Evolutionary conservation across 495 filamentous ascomycete species (phyloP).

Genomic region (Tuber melanosporum): DNA sequence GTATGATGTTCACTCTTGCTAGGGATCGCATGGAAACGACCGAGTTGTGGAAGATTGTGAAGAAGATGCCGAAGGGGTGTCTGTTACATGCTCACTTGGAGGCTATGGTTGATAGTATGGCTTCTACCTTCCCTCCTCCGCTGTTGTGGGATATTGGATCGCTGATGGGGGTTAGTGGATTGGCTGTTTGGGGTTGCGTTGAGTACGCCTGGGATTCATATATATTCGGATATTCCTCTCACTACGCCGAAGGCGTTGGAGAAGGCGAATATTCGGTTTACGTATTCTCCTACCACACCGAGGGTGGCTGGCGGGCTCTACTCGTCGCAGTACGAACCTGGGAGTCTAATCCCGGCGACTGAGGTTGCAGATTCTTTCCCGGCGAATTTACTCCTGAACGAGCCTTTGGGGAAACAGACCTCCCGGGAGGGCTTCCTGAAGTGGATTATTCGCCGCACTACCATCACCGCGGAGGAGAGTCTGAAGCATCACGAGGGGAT

Average conservation of each 20-base stretch:
- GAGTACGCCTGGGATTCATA: constrained; percentile 65
- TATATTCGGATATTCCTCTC: constrained; percentile 55
- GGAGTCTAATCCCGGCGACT: constrained; percentile 53
- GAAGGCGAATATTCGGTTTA: constrained; percentile 51
- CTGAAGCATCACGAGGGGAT: constrained; percentile 74
- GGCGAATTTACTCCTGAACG: constrained; percentile 42
- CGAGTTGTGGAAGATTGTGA: constrained; percentile 76
- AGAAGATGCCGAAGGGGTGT: constrained; percentile 82
- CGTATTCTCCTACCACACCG: constrained; percentile 45
- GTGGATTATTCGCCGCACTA: constrained; percentile 71
- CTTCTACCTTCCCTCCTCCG: too few relatives aligned
- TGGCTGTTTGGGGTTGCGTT: constrained; percentile 67
- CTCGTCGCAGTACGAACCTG: constrained; percentile 54
- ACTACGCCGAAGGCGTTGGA: constrained; percentile 47
- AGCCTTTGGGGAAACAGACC: constrained; percentile 6
- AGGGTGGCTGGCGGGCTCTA: constrained; percentile 50
- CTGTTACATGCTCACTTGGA: constrained; percentile 83
- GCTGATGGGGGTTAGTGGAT: constrained; percentile 47
- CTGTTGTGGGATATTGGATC: background rate
- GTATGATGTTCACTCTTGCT: constrained; percentile 81
- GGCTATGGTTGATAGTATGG: constrained; percentile 67
- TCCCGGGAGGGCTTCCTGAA: constrained; percentile 63
- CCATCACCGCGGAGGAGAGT: constrained; percentile 62
- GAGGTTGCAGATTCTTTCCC: constrained; percentile 69
- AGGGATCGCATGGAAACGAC: constrained; percentile 73